A percentile compares a stretch with the other conserved stretches of the same genome.
These are phyloP conservation scores for Taphrina wiesneri DNA, from an alignment of 1,139 yeast species.

Conservation along the genomic window DNA sequence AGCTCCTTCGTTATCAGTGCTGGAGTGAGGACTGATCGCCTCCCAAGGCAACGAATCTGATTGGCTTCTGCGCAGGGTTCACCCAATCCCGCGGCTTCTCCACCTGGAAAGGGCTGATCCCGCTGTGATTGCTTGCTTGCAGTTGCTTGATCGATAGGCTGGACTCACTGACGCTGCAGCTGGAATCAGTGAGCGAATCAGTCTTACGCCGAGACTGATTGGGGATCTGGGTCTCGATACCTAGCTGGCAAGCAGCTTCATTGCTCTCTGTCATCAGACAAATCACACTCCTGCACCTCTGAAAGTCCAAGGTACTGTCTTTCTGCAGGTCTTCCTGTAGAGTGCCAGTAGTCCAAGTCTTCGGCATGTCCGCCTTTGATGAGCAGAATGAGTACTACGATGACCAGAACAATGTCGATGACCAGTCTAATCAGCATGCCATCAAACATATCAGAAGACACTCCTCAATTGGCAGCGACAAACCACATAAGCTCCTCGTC, in stretches of 20 bases:
- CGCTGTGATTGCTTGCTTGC: no score
- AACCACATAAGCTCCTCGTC: slow-evolving; percentile 32
- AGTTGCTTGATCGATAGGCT: neutral
- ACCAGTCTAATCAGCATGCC: slow-evolving; percentile 32
- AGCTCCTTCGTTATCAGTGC: slow-evolving; percentile 1
- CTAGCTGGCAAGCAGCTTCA: neutral
- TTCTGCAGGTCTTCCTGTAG: neutral
- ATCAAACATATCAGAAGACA: slow-evolving; percentile 31
- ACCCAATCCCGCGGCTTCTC: neutral
- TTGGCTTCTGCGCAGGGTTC: no score
- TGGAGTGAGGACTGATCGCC: neutral
- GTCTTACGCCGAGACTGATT: neutral
- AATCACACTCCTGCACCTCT: no score
- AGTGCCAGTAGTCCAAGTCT: neutral
- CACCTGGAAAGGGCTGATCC: neutral
- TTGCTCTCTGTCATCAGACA: neutral
- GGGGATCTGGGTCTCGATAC: neutral
- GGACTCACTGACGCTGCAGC: neutral
- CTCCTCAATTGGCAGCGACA: slow-evolving; percentile 16
- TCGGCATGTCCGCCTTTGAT: slow-evolving; percentile 23
- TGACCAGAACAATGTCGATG: slow-evolving; percentile 31
- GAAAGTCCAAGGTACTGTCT: neutral
- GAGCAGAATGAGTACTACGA: slow-evolving; percentile 22
- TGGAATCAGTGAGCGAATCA: neutral
- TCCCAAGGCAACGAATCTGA: neutral